Conservation (phyloP, 2,329 filamentous ascomycete species). For the Fusarium globosum region DNA sequence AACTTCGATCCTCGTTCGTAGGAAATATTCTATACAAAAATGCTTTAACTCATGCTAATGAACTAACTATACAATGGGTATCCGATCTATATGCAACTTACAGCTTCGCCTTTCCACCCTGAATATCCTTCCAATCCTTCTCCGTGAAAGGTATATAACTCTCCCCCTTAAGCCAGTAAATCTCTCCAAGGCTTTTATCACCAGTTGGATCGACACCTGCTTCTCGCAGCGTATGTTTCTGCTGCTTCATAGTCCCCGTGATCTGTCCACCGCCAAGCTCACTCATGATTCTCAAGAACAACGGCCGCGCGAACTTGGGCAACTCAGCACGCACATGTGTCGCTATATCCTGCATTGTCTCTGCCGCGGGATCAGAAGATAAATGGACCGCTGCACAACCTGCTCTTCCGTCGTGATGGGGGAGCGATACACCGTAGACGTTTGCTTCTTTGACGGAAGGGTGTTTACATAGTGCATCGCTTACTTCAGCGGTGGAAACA, state of each 20-base stretch:
- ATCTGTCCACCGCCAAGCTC: conserved; percentile 67
- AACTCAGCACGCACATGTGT: conserved; percentile 66
- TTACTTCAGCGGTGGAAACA: conserved; percentile 84
- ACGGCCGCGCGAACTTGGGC: conserved; percentile 79
- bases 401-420: conserved; percentile 84
- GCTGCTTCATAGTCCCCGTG: conserved; percentile 90
- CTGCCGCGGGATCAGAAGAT: conserved; percentile 55
- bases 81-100: conserved; percentile 49
- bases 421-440: conserved; percentile 84
- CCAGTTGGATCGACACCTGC: conserved; percentile 75
- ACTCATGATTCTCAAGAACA: conserved; percentile 78
- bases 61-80: conserved; percentile 11
- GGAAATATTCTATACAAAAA: not conserved
- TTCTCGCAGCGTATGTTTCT: conserved; percentile 78
- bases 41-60: not conserved
- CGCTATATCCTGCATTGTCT: conserved; percentile 69
- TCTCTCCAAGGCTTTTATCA: conserved; percentile 58
- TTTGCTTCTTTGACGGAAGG: conserved; percentile 79
- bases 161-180: conserved; percentile 74
- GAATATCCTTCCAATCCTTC: conserved; percentile 75
- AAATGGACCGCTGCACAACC: conserved; percentile 81
- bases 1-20: too few species aligned
- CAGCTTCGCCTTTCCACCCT: conserved; percentile 76
- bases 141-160: conserved; percentile 75
- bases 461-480: conserved; percentile 77